phyloP scores from a whole-genome alignment of 1,284 basidiomycete genomes.

The Ceratorhiza oryzae-sativae region DNA sequence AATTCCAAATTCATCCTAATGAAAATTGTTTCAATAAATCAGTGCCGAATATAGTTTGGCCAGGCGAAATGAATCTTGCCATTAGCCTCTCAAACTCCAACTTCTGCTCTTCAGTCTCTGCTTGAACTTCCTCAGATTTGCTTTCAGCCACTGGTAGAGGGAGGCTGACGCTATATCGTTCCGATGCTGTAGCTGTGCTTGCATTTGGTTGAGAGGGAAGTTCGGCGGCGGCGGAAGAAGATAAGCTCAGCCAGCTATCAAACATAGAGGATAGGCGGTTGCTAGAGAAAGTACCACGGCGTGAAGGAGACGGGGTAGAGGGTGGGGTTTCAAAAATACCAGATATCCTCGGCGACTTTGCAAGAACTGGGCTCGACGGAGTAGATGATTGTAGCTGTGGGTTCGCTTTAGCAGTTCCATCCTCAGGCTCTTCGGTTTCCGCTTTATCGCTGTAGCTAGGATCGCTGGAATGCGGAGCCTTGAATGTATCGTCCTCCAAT shows the following conservation, averaged over 20 bases:
- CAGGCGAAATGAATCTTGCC: constrained; percentile 54
- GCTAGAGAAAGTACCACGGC: constrained; percentile 58
- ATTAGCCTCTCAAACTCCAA: constrained; percentile 67
- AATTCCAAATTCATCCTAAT: constrained; percentile 72
- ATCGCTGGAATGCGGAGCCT: constrained; percentile 55
- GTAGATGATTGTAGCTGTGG: constrained; percentile 30
- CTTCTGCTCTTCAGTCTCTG: constrained; percentile 53
- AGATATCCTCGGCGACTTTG: constrained; percentile 10
- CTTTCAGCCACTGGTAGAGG: constrained; percentile 39
- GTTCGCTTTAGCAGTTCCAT: constrained; percentile 68
- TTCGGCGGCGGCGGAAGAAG: constrained; percentile 49
- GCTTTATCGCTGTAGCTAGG: constrained; percentile 53
- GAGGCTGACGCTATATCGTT: constrained; percentile 38
- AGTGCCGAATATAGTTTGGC: not conserved
- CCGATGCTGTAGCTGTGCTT: constrained; percentile 1
- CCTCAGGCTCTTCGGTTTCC: constrained; percentile 58
- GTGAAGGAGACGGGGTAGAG: constrained; percentile 50
- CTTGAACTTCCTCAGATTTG: constrained; percentile 50
- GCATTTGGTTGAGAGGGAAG: constrained; percentile 30
- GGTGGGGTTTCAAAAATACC: constrained; percentile 41
- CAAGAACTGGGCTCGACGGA: constrained; percentile 4
- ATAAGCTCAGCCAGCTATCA: constrained; percentile 63
- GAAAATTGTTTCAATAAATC: not conserved
- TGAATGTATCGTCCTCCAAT: constrained; percentile 58
- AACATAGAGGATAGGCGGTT: constrained; percentile 70